phyloP scores from a whole-genome alignment of 352 stramenopile species.

The Phytopythium kandeliae region DNA sequence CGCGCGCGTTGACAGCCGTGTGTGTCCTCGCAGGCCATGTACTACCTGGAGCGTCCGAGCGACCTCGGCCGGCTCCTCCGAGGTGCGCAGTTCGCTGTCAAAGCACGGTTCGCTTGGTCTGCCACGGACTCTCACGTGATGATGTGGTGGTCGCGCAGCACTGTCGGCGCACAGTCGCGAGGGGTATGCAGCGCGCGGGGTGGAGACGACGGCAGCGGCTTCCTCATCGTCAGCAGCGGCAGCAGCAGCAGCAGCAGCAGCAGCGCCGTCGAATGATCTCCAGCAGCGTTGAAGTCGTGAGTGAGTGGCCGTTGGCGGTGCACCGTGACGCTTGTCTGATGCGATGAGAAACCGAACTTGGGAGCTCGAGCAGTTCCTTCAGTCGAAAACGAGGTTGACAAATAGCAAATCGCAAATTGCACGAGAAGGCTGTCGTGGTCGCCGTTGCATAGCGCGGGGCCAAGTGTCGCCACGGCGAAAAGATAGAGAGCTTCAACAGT shows the following conservation, averaged over 20 bases:
- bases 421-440: no score
- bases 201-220: not conserved
- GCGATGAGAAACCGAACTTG: no score
- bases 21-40: constrained; percentile 45
- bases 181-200: constrained; percentile 15
- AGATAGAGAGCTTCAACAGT: no score
- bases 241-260: not conserved
- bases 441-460: no score
- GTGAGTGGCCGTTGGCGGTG: no score
- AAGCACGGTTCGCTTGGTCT: constrained; percentile 5
- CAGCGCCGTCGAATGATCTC: not conserved
- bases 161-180: constrained; percentile 56
- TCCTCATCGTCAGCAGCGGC: not conserved
- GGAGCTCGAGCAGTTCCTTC: no score
- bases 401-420: no score
- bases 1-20: not conserved
- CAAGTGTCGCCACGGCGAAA: no score
- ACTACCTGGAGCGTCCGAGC: constrained; percentile 49
- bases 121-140: not conserved
- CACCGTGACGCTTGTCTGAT: no score
- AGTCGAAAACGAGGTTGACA: no score
- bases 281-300: not conserved
- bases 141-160: no score
- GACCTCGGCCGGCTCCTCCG: constrained; percentile 55
- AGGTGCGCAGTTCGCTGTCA: constrained; percentile 16